phyloP scores from a whole-genome alignment of 2,329 filamentous ascomycete species.

The Lasiodiplodia theobromae region DNA sequence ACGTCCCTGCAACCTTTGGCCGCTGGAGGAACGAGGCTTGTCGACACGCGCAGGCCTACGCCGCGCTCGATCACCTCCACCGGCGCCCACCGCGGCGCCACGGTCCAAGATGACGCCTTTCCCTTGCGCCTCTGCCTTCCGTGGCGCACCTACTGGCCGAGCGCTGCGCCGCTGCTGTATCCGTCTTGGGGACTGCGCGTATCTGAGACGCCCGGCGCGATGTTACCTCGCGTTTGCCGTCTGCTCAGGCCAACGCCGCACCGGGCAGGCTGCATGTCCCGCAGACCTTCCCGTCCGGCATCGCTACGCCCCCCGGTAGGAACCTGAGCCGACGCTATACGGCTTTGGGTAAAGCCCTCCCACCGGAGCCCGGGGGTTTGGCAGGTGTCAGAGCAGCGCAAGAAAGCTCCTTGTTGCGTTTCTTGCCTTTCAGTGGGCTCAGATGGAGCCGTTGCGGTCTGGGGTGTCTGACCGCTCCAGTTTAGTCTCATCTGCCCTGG shows the following conservation, averaged over 20 bases:
- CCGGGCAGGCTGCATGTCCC: not conserved
- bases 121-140: not conserved
- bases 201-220: not conserved
- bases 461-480: conserved; percentile 18
- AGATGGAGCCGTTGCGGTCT: not conserved
- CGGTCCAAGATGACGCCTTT: not conserved
- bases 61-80: not conserved
- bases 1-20: not conserved
- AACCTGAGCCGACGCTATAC: not conserved
- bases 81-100: conserved; percentile 16
- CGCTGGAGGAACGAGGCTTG: conserved; percentile 5
- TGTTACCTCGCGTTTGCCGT: conserved; percentile 10
- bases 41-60: not conserved
- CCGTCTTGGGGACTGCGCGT: not conserved
- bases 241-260: not conserved
- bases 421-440: not conserved
- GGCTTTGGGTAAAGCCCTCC: conserved; percentile 9
- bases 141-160: not conserved
- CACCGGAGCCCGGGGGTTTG: conserved; percentile 1
- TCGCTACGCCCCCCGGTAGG: not conserved
- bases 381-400: not conserved
- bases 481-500: conserved; percentile 1
- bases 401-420: not conserved
- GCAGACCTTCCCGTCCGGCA: conserved; percentile 1
- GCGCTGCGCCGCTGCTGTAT: not conserved